phyloP scores from a whole-genome alignment of 345 rosid genomes.

The Erodium maritimum region DNA sequence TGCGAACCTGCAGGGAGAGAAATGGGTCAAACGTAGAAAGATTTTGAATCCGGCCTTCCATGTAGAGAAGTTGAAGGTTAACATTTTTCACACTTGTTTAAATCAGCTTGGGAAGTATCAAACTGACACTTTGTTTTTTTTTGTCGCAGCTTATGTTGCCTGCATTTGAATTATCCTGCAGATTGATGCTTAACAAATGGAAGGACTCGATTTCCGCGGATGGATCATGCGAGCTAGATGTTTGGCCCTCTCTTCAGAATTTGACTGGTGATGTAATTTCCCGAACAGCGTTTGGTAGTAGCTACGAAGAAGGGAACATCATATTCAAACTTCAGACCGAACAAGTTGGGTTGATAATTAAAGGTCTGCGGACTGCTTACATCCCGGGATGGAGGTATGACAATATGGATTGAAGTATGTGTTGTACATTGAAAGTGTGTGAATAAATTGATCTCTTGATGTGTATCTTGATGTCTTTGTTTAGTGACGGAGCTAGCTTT shows the following conservation, averaged over 20 bases:
- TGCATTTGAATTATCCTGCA: conserved; percentile 14
- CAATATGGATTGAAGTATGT: no score
- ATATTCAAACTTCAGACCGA: conserved; percentile 28
- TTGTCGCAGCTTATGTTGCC: conserved; percentile 25
- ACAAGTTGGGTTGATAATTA: conserved; percentile 1
- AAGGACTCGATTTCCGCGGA: conserved; percentile 2
- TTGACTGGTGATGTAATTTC: no score
- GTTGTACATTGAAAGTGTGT: no score
- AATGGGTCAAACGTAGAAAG: conserved; percentile 9
- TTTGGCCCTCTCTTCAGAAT: no score
- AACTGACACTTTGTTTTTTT: background rate
- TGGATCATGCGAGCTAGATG: conserved; percentile 11
- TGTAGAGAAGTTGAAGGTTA: conserved; percentile 1
- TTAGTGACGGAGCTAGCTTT: no score
- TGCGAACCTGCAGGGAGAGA: conserved; percentile 1
- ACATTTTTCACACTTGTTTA: no score
- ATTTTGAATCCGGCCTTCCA: conserved; percentile 6
- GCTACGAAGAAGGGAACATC: conserved; percentile 29
- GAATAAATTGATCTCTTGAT: no score
- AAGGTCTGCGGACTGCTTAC: conserved; percentile 5
- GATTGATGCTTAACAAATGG: conserved; percentile 24
- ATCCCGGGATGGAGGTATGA: conserved; percentile 38
- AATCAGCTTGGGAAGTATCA: no score
- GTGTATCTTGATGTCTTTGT: no score
- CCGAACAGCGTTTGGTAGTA: conserved; percentile 6